Evolutionary conservation across 2,329 filamentous ascomycete species (phyloP), one percentile per base, ranked within the genome.

Genomic region (Pseudogymnoascus sp.): DNA sequence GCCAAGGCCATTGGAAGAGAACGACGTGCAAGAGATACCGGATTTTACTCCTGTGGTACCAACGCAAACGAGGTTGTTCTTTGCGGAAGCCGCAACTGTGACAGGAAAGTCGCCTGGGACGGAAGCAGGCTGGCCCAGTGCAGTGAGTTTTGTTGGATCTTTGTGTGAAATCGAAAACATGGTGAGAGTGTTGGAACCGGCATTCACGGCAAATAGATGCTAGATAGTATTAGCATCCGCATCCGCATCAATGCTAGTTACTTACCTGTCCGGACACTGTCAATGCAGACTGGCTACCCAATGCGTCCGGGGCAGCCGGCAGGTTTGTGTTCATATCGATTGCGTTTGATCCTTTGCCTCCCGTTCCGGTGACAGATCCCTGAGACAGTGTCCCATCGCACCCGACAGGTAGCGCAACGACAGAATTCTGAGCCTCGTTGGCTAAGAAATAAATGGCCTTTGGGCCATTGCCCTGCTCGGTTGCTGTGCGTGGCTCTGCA

Each of bases 391-490:
- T 77, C 0, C 84, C 83, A 62, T 83, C 74, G 0, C 66, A 53
- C 0, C 70, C 73, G 35, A 86, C 77, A 0, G 78, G 77, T 1
- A 86, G 62, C 0, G 82, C 78, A 1, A 84, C 75, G 1, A 86
- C 75, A 62, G 85, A 83, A 9, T 68, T 65, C 0, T 77, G 67
- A 9, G 70, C 71, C 2, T 81, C 76, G 67, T 87, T 88, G 37
- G 79, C 83, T 40, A 84, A 72, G 62, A 85, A 72, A 71, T 87
- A 87, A 17, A 85, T 69, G 0, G 82, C 83, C 69, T 80, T 71
- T 31, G 65, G 59, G 33, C 59, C 59, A 44, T 42, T 42, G 17
- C 19, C 21, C 2, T 60, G 59, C 33, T 38, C n/a, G 7, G 59
- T 17, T 33, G 33, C 21, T 60, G 17, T 17, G 17, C 31, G 9